Percentiles rank a stretch among this genome's conserved stretches.
Evolutionary conservation across 331 rosid genomes (phyloP).

Genomic region (Rosa hybrid): DNA sequence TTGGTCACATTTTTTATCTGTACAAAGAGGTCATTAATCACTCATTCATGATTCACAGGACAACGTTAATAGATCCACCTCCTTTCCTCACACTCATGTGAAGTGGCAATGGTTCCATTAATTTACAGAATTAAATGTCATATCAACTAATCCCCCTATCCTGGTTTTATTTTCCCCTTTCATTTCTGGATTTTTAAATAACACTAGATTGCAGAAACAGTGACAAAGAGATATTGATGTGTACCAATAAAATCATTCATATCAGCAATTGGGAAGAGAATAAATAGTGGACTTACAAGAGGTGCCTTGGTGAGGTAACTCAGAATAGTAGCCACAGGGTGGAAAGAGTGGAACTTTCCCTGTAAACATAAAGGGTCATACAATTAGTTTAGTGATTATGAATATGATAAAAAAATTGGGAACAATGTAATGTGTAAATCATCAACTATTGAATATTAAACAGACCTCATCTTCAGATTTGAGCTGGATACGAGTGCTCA

Average conservation of each 20-base stretch:
- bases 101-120: not conserved
- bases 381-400: not conserved
- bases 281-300: slow-evolving; percentile 54
- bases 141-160: not conserved
- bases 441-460: not conserved
- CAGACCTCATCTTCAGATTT: slow-evolving; percentile 83
- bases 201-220: not conserved
- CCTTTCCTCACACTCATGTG: not conserved
- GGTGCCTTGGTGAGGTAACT: slow-evolving; percentile 97
- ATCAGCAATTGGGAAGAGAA: not conserved
- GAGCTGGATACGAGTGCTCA: slow-evolving; percentile 82
- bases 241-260: not conserved
- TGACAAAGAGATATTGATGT: not conserved
- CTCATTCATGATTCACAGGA: slow-evolving; percentile 11
- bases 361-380: slow-evolving; percentile 23
- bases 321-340: slow-evolving; percentile 90
- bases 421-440: not conserved
- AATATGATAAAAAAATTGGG: not conserved
- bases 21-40: not conserved
- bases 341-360: slow-evolving; percentile 93
- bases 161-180: not conserved
- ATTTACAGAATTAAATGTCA: not conserved
- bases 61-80: not conserved
- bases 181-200: not conserved
- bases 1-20: not conserved